Base-by-base conservation (phyloP, 768 basidiomycete genomes). In the Hypholoma fasciculare region DNA sequence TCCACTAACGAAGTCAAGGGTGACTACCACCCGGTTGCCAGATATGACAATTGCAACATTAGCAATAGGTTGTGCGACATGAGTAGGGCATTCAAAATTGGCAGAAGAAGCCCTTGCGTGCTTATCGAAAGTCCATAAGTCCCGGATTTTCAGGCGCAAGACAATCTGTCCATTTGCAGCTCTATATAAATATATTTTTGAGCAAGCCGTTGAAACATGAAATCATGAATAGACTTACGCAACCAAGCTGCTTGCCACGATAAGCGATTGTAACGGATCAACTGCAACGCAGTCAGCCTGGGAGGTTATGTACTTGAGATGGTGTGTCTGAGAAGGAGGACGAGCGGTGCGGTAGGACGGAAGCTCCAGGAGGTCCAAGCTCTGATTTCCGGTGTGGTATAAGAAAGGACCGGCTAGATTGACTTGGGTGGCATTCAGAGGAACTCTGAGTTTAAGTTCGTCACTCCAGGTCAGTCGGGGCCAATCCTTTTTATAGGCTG, bases 51-150 rank as follows among this genome's bases (percentile, higher is more conserved):
- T 72, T 19, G 73, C 63, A 53, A 77, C 68, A 44, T 69, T 74
- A 13, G 65, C 61, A 36, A 81, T 71, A 6, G 73, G 71, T 7
- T 69, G 71, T 47, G 72, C 46, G 17, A 71, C 60, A 53, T 75
- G 78, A 16, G 74, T 75, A 26, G 66, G 69, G 58, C 78, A 77
- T 44, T 81, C 78, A 58, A 78, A 81, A 37, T 70, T 71, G 36
- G 75, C 66, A 11, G 71, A 68, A 39, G 66, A 67, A 27, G 82
- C 79, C 50, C 69, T 72, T 30, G 78, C 73, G 63, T 87, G 85
- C 63, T 82, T 82, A 55, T 76, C 79, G 57, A 82, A 83, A n/a
- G 74, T 74, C 74, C 79, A 81, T 51, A 86, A 68, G 65, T 85
- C 75, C 58, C 83, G 80, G 57, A 87, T 76, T 60, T 82, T 82